A percentile compares a stretch with the other conserved stretches of the same genome.
Conservation (phyloP, 345 rosid genomes). For the Pistacia vera region DNA sequence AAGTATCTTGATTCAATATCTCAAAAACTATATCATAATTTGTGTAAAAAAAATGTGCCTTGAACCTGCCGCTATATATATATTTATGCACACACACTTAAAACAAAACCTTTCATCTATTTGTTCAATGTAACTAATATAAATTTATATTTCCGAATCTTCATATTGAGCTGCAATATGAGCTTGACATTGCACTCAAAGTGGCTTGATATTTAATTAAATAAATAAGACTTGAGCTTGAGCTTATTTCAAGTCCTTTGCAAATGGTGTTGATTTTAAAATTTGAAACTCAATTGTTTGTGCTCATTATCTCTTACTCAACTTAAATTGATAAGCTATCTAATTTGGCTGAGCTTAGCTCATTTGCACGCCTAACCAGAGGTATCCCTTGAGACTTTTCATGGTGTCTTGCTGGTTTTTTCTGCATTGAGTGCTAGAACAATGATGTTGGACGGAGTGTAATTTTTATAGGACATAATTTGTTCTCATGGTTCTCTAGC, state of each 20-base stretch:
- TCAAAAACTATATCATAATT: too few relatives aligned
- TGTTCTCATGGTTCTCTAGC: not conserved
- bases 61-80: too few relatives aligned
- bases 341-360: not conserved
- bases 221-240: not conserved
- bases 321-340: not conserved
- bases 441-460: not conserved
- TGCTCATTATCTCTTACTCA: not conserved
- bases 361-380: not conserved
- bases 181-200: not conserved
- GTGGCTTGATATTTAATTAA: not conserved
- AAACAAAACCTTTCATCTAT: too few relatives aligned
- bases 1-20: too few relatives aligned
- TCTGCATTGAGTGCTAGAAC: not conserved
- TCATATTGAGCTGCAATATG: not conserved
- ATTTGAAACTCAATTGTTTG: not conserved
- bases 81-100: too few relatives aligned
- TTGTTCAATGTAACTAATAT: too few relatives aligned
- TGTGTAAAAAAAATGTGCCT: too few relatives aligned
- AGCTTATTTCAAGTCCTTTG: not conserved
- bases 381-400: not conserved
- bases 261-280: not conserved
- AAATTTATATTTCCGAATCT: too few relatives aligned
- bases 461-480: not conserved
- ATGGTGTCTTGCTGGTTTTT: not conserved